Evolutionary conservation across 148 eudicot genomes (phyloP).

Genomic region (Fagopyrum tataricum): DNA sequence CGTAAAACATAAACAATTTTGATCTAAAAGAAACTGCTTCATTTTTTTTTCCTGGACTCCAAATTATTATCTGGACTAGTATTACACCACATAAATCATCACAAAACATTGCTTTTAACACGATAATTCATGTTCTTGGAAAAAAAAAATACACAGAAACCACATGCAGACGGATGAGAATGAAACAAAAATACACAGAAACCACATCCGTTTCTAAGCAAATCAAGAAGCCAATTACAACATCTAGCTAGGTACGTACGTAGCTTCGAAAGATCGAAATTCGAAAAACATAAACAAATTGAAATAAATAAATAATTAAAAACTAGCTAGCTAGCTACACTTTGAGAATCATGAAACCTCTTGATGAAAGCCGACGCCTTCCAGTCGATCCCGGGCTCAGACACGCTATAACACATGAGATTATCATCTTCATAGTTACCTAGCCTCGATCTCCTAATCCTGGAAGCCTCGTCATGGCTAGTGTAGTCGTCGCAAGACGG

Average conservation of each 20-base stretch:
- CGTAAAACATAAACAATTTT: no score
- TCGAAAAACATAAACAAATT: background rate
- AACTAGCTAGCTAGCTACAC: background rate
- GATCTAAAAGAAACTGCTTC: no score
- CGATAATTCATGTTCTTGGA: no score
- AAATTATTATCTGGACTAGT: no score
- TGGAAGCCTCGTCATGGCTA: background rate
- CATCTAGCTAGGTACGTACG: background rate
- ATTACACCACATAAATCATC: no score
- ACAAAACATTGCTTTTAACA: no score
- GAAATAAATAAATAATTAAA: no score
- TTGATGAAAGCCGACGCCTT: constrained; percentile 37
- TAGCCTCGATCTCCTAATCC: background rate
- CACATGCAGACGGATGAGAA: no score
- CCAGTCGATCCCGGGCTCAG: constrained; percentile 37
- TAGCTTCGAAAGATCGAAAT: background rate
- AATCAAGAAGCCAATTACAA: background rate
- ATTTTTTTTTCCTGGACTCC: no score
- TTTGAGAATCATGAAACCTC: constrained; percentile 33
- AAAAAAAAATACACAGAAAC: no score
- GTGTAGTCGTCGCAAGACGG: background rate
- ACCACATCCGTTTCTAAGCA: background rate
- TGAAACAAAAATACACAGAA: no score
- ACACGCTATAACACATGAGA: background rate
- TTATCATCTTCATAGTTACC: background rate